A percentile compares a stretch with the other conserved stretches of the same genome.
Conservation (phyloP, 768 basidiomycete genomes). For the Lactarius evosmus region DNA sequence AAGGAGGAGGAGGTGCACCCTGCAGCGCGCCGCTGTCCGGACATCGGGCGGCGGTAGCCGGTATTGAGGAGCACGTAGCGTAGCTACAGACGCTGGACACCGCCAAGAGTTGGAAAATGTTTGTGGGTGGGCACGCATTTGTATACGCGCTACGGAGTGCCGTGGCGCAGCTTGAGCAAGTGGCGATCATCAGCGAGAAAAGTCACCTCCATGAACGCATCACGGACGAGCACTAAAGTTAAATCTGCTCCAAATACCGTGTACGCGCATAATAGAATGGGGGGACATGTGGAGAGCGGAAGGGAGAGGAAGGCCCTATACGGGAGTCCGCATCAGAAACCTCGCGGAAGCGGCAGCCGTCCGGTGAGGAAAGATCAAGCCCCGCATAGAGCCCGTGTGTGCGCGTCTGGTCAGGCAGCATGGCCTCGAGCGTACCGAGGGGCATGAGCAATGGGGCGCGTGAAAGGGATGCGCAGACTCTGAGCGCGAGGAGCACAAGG, state of each 20-base stretch:
- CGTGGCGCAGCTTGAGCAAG: conserved; percentile 36
- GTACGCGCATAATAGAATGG: too few relatives aligned
- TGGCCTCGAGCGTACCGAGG: conserved; percentile 50
- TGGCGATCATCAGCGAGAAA: conserved; percentile 35
- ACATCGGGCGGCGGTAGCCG: conserved; percentile 33
- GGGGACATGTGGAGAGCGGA: background rate
- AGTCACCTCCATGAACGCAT: conserved; percentile 34
- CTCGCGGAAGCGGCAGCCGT: conserved; percentile 33
- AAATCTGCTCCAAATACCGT: background rate
- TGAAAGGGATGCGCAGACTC: conserved; percentile 42
- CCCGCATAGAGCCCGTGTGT: conserved; percentile 59
- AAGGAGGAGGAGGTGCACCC: conserved; percentile 45
- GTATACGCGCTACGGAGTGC: background rate
- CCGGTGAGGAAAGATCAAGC: conserved; percentile 39
- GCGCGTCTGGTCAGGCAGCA: conserved; percentile 40
- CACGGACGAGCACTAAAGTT: conserved; percentile 34
- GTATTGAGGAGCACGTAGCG: conserved; percentile 42
- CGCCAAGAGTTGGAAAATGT: too few relatives aligned
- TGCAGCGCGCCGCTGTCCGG: conserved; percentile 23
- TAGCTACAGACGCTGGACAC: conserved; percentile 35
- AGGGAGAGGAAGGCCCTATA: too few relatives aligned
- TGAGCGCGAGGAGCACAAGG: conserved; percentile 32
- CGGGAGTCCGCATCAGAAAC: conserved; percentile 31
- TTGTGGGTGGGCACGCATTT: too few relatives aligned
- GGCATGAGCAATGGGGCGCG: conserved; percentile 37